Evolutionary conservation across 2,329 filamentous ascomycete species (phyloP).

Genomic region (Xylariaceae sp.): DNA sequence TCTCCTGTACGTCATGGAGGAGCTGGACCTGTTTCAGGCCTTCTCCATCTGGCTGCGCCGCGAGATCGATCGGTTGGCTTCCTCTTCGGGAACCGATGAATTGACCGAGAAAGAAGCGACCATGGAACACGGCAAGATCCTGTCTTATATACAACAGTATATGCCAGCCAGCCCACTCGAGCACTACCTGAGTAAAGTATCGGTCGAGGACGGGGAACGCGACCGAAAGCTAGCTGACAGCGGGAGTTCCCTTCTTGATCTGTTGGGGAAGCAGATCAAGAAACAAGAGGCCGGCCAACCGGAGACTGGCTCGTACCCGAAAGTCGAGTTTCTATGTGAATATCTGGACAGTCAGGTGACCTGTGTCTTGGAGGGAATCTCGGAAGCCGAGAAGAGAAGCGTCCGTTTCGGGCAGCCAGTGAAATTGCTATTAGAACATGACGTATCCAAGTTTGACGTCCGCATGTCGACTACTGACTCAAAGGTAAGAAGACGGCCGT

Average conservation of each 20-base stretch:
- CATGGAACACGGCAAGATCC: slow-evolving; percentile 65
- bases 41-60: slow-evolving; percentile 83
- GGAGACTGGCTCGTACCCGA: slow-evolving; percentile 49
- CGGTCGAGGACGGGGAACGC: slow-evolving; percentile 45
- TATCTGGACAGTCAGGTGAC: slow-evolving; percentile 54
- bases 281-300: slow-evolving; percentile 41
- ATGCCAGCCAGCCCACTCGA: slow-evolving; percentile 61
- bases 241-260: slow-evolving; percentile 41
- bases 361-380: slow-evolving; percentile 61
- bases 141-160: slow-evolving; percentile 71
- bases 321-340: slow-evolving; percentile 58
- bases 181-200: slow-evolving; percentile 50
- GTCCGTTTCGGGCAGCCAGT: slow-evolving; percentile 59
- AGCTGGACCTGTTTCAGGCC: slow-evolving; percentile 68
- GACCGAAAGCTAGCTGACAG: slow-evolving; percentile 41
- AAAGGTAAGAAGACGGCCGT: slow-evolving; percentile 33
- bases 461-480: slow-evolving; percentile 42
- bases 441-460: slow-evolving; percentile 50
- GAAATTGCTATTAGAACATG: slow-evolving; percentile 39
- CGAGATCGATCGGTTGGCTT: slow-evolving; percentile 72
- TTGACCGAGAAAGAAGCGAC: slow-evolving; percentile 70
- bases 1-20: slow-evolving; percentile 64
- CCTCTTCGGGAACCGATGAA: slow-evolving; percentile 62
- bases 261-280: slow-evolving; percentile 45
- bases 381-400: slow-evolving; percentile 62